Conservation (phyloP, 2,329 filamentous ascomycete genomes). For the Sporothrix luriei region DNA sequence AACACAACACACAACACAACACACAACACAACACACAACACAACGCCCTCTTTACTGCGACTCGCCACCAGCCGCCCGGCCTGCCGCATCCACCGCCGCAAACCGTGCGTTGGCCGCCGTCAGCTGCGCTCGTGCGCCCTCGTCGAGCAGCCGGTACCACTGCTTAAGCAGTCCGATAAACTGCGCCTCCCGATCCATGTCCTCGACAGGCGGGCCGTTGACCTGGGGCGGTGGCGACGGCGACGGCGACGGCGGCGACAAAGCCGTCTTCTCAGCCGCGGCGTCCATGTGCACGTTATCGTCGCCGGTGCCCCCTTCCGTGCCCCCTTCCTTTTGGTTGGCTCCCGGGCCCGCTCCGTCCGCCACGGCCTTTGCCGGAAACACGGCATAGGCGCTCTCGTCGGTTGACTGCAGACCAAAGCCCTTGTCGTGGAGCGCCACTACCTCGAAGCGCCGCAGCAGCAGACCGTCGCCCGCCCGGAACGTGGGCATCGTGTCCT, state of each 20-base stretch:
- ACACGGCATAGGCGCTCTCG: constrained; percentile 64
- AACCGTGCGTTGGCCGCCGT: constrained; percentile 51
- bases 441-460: constrained; percentile 59
- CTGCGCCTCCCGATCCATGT: constrained; percentile 52
- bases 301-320: not conserved
- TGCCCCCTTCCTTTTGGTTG: not conserved
- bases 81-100: constrained; percentile 28
- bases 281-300: not conserved
- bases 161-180: constrained; percentile 54
- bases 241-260: not conserved
- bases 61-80: not conserved
- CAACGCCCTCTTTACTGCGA: not conserved
- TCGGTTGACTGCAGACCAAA: constrained; percentile 60
- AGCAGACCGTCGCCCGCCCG: constrained; percentile 61
- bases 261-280: constrained; percentile 35
- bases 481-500: constrained; percentile 58
- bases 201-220: constrained; percentile 62
- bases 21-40: no score
- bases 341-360: not conserved
- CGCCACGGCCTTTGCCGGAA: constrained; percentile 45
- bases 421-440: constrained; percentile 56
- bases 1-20: no score
- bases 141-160: constrained; percentile 56
- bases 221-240: constrained; percentile 50
- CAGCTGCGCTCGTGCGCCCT: constrained; percentile 51